These are phyloP conservation scores for Escallonia rubra DNA, from an alignment of 129 eudicot species.

Conservation along the genomic window DNA sequence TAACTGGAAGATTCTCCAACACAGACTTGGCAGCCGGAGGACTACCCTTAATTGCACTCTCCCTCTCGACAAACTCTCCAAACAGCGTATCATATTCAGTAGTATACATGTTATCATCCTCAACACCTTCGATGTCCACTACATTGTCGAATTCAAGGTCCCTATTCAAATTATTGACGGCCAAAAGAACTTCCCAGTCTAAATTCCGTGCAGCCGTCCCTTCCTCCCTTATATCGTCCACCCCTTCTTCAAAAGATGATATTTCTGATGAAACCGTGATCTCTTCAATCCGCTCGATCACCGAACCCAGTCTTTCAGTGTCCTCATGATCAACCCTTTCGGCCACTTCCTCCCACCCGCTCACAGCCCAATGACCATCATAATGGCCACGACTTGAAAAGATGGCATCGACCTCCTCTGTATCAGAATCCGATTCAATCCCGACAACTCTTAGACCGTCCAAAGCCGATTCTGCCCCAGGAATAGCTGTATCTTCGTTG, in stretches of 20 bases:
- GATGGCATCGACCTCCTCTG: constrained; percentile 47
- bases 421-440: constrained; percentile 60
- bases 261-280: constrained; percentile 45
- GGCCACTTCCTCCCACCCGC: constrained; percentile 49
- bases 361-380: constrained; percentile 18
- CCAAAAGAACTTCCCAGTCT: constrained; percentile 70
- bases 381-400: constrained; percentile 17
- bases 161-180: constrained; percentile 52
- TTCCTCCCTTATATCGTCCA: constrained; percentile 8
- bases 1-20: constrained; percentile 59
- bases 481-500: neutral
- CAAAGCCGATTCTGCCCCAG: neutral
- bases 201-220: constrained; percentile 20
- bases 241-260: constrained; percentile 34
- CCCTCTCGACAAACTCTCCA: constrained; percentile 55
- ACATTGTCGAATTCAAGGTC: constrained; percentile 31
- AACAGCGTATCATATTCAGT: constrained; percentile 52
- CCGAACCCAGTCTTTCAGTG: constrained; percentile 29
- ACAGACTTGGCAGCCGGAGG: constrained; percentile 84
- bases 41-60: constrained; percentile 57
- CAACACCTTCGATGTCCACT: constrained; percentile 7
- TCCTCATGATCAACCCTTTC: constrained; percentile 11
- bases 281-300: constrained; percentile 63
- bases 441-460: constrained; percentile 56
- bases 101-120: constrained; percentile 39